Evolutionary conservation across 169 alveolate genomes (phyloP), one percentile per base, ranked within the genome.

Genomic region (Eimeria falciformis): DNA sequence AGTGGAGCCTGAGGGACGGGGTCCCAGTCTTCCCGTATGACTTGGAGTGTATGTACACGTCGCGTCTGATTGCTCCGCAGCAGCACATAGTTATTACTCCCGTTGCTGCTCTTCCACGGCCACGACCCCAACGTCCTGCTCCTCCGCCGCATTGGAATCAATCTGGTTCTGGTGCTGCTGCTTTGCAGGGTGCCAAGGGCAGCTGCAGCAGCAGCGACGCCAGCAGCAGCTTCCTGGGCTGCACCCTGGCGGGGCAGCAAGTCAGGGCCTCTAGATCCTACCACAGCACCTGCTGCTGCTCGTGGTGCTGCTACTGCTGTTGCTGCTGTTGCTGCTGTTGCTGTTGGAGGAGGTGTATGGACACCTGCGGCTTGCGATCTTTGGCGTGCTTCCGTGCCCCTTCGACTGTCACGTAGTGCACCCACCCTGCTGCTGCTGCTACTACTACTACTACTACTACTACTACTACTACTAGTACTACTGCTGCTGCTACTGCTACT

Each of bases 141-240:
- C n/a, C 62, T 50, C 14, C 62, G 62, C 7, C n/a, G 62, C 62
- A 50, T 7, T 14, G n/a, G n/a, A 11, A 50, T 7, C 62, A 50
- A 50, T 37, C 53, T 78, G 84, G 62, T 53, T 68, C 23, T 78
- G 87, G 12, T 78, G 87, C 87, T 78, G 53, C 87, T 68, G 37
- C 47, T 29, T n/a, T 18, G 11, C 46, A 43, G 27, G 66, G 62
- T 45, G 55, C 56, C 23, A 45, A 45, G 85, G 45, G 85, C 62
- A 21, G 40, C 77, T 29, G 56, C 82, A 27, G 87, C 50, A 25
- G 47, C 27, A 47, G 87, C 73, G 21, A 47, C 87, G 53, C 17
- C 40, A 40, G 25, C 84, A 33, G 4, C 84, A 37, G 65, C 84
- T 73, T 73, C 45, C 84, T 46, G n/a, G n/a, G n/a, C n/a, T n/a